Evolutionary conservation across 108 stramenopile species (phyloP), one percentile per base, ranked within the genome.

Genomic region (Cyclotella choctawhatcheeana): DNA sequence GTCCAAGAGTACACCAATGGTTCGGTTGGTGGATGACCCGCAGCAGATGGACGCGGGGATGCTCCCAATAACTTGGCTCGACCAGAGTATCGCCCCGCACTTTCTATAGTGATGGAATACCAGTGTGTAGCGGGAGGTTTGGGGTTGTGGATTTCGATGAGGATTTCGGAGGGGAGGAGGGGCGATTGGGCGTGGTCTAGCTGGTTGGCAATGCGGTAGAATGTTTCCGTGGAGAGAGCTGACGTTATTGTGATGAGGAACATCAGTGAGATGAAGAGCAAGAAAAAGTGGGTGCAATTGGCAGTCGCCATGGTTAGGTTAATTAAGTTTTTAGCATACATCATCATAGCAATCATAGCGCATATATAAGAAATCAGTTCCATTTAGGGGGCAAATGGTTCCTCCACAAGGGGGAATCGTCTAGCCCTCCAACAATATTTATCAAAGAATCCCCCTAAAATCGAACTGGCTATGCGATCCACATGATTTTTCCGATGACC

Each of bases 1-100:
- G n/a, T 65, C 77, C 77, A 79, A 0, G 58, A 60, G 40, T 66
- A 71, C n/a, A 70, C 17, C 53, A 77, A 12, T 21, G 37, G 35
- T 7, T 48, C 31, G 20, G 3, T 16, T 4, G 47, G 47, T 5
- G 22, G 1, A 2, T 34, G 0, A 1, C 3, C 37, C 10, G 27
- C 43, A 14, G 21, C 1, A 1, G 16, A 21, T 8, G 45, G 26
- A 20, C 25, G 30, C 6, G 44, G 30, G 1, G 52, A 29, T 3
- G 14, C 69, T 8, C 40, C 33, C 47, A 77, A 22, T 26, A 77
- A 26, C 58, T 30, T 64, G 31, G 70, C 69, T 0, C 63, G 31
- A 33, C 70, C 77, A 14, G 70, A 71, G 26, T 79, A 79, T 27
- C 21, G 20, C 4, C 43, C 13, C n/a, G 50, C n/a, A 0, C 53